Percentiles rank a stretch among this genome's conserved stretches.
phyloP scores from a whole-genome alignment of 345 rosid genomes.

The Eucalyptus albens region DNA sequence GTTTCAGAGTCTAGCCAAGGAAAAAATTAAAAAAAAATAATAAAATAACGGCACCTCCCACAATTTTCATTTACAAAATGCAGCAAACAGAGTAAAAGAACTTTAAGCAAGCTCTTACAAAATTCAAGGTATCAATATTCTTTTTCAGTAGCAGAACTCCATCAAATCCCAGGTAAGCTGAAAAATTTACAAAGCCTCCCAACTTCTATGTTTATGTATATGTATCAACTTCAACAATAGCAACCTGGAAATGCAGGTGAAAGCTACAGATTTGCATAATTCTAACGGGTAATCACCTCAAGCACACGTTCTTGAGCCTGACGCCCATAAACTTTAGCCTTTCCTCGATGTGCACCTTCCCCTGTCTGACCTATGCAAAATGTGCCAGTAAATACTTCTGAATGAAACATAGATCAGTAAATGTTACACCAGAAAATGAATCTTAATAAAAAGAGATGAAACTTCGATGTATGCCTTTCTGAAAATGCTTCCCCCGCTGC shows the following conservation, averaged over 20 bases:
- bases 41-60: not conserved
- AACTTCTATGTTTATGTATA: not conserved
- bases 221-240: not conserved
- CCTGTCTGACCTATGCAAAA: slow-evolving; percentile 21
- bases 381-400: not conserved
- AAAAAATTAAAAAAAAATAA: not conserved
- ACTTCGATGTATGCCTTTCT: slow-evolving; percentile 33
- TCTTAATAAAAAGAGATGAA: not conserved
- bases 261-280: not conserved
- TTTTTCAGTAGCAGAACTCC: not conserved
- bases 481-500: slow-evolving; percentile 5
- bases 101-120: not conserved
- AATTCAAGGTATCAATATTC: not conserved
- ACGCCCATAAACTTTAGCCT: slow-evolving; percentile 22
- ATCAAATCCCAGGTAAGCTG: not conserved
- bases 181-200: not conserved
- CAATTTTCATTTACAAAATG: not conserved
- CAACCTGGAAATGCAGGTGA: not conserved
- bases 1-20: not conserved
- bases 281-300: slow-evolving; percentile 24
- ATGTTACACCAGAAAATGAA: not conserved
- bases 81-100: not conserved
- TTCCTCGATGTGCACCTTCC: slow-evolving; percentile 8
- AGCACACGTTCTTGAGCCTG: slow-evolving; percentile 45
- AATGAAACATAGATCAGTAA: not conserved